A percentile compares a stretch with the other conserved stretches of the same genome.
Evolutionary conservation across 192 early-diverging fungal genomes (phyloP).

Genomic region (Jimgerdemannia lactiflua): DNA sequence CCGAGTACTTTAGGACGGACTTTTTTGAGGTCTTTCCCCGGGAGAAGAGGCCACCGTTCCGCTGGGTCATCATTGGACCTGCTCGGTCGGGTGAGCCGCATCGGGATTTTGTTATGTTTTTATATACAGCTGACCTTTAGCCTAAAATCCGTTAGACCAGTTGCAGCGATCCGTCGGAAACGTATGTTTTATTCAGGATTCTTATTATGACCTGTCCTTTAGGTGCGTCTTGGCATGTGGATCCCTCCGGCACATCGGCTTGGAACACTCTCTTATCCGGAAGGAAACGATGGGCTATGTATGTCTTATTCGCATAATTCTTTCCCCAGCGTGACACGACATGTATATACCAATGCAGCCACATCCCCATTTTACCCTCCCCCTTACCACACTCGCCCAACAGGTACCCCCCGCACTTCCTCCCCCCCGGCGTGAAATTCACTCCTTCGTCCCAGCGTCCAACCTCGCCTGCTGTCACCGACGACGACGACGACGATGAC

Average conservation of each 20-base stretch:
- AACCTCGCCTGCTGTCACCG: not conserved
- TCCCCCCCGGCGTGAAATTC: not conserved
- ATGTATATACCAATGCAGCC: not conserved
- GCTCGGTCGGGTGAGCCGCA: constrained; percentile 26
- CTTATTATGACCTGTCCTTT: too few relatives aligned
- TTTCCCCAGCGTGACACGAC: not conserved
- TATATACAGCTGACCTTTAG: too few relatives aligned
- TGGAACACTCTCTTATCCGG: constrained; percentile 45
- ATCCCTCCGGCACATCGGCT: constrained; percentile 42
- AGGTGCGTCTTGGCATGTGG: constrained; percentile 36
- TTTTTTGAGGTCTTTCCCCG: constrained; percentile 28
- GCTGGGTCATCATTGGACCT: constrained; percentile 46
- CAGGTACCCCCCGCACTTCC: too few relatives aligned
- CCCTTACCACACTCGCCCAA: not conserved
- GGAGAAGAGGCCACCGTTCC: constrained; percentile 30
- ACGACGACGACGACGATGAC: not conserved
- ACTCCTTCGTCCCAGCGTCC: not conserved
- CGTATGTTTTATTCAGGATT: too few relatives aligned
- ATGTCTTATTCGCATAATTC: constrained; percentile 6
- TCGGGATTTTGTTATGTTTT: too few relatives aligned
- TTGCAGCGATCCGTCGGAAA: too few relatives aligned
- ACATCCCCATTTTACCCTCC: not conserved
- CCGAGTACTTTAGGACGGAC: constrained; percentile 38
- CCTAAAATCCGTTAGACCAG: too few relatives aligned
- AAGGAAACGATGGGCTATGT: constrained; percentile 51